These are phyloP conservation scores for Blastosporella zonata DNA, from an alignment of 1,284 basidiomycete species.

Conservation along the genomic window DNA sequence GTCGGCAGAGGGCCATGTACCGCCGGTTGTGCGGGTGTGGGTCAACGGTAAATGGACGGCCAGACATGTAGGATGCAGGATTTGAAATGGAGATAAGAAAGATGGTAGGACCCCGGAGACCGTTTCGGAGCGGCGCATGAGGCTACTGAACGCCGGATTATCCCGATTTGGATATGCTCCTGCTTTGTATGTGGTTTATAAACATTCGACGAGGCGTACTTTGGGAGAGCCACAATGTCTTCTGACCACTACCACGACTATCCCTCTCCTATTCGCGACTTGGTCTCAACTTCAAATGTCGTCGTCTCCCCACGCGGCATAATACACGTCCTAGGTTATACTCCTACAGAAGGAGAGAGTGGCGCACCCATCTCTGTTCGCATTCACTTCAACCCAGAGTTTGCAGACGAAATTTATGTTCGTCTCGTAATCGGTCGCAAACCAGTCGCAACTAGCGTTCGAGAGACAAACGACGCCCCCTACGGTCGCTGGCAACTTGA, in stretches of 20 bases:
- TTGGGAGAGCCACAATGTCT: conserved; percentile 3
- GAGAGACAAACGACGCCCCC: conserved; percentile 39
- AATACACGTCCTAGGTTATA: conserved; percentile 59
- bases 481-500: conserved; percentile 59
- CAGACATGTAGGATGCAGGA: conserved; percentile 19
- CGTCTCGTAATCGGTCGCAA: conserved; percentile 65
- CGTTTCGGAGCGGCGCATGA: conserved; percentile 12
- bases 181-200: conserved; percentile 17
- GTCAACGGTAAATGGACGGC: conserved; percentile 48
- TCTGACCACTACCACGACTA: conserved; percentile 14
- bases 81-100: conserved; percentile 7
- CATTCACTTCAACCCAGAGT: conserved; percentile 54
- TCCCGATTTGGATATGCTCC: conserved; percentile 12
- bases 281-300: conserved; percentile 22
- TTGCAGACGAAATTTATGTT: conserved; percentile 49
- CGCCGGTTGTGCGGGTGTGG: conserved; percentile 65
- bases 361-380: conserved; percentile 58
- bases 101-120: not conserved
- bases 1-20: conserved; percentile 64
- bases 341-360: conserved; percentile 56
- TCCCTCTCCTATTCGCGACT: conserved; percentile 15
- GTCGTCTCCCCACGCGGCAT: conserved; percentile 46
- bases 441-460: conserved; percentile 58
- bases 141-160: conserved; percentile 17
- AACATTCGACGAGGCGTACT: conserved; percentile 5